A percentile compares a stretch with the other conserved stretches of the same genome.
Conservation (phyloP, 352 stramenopile species). For the Thalassiosira exigua region DNA sequence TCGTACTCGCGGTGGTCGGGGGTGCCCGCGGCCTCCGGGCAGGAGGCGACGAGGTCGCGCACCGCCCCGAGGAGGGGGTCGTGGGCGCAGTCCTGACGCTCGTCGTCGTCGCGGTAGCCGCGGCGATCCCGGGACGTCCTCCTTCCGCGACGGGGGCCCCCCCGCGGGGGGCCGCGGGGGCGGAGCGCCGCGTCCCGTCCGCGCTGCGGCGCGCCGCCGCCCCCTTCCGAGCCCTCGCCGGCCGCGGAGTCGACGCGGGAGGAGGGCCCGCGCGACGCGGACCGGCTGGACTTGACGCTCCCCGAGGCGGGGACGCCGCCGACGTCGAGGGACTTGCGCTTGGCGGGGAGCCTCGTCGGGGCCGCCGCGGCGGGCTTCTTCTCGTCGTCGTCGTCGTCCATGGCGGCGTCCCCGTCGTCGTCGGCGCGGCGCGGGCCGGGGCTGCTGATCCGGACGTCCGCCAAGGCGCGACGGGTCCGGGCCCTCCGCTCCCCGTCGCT, state of each 20-base stretch:
- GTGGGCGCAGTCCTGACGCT: constrained; percentile 44
- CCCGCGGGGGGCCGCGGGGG: not conserved
- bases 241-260: not conserved
- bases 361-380: constrained; percentile 6
- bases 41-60: constrained; percentile 63
- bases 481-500: constrained; percentile 11
- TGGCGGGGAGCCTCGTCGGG: no score
- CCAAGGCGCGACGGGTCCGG: not conserved
- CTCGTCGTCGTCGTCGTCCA: not conserved
- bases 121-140: no score
- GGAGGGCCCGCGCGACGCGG: no score
- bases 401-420: constrained; percentile 1
- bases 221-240: not conserved
- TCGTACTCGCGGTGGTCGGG: constrained; percentile 77
- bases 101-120: constrained; percentile 36
- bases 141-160: not conserved
- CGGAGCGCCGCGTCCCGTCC: not conserved
- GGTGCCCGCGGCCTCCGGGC: constrained; percentile 64
- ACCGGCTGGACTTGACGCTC: constrained; percentile 9
- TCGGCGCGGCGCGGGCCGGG: not conserved
- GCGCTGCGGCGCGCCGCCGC: not conserved
- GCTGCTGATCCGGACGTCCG: not conserved
- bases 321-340: constrained; percentile 34
- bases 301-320: not conserved
- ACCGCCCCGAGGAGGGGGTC: constrained; percentile 38